Conservation (phyloP, 768 basidiomycete genomes). For the Termitomyces sp. region DNA sequence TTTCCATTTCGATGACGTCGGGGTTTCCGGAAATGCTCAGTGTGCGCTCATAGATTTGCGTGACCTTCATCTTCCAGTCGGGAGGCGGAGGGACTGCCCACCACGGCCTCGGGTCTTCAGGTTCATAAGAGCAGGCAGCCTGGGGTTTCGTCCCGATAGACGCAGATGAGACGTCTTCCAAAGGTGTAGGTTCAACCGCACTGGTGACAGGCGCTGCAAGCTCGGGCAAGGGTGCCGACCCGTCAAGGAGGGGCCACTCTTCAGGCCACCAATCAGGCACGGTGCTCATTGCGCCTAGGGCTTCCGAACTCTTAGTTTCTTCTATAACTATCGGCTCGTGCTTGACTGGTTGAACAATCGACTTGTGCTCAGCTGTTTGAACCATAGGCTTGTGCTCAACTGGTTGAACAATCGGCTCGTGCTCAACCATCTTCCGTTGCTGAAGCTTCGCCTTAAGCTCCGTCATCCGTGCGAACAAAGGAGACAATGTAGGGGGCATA, state of each 20-base stretch:
- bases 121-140: not conserved
- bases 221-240: not conserved
- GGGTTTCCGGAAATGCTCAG: not conserved
- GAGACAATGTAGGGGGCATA: not conserved
- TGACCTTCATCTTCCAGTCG: conserved; percentile 1
- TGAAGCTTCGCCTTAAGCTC: not conserved
- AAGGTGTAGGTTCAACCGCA: too few species aligned
- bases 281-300: not conserved
- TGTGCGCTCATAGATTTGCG: not conserved
- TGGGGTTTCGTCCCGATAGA: not conserved
- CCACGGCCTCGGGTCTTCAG: not conserved
- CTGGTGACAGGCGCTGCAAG: not conserved
- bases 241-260: not conserved
- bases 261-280: not conserved
- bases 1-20: not conserved
- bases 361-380: too few species aligned
- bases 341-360: too few species aligned
- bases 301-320: not conserved
- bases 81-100: not conserved
- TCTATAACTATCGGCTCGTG: too few species aligned
- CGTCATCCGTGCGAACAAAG: not conserved
- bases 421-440: not conserved
- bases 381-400: too few species aligned
- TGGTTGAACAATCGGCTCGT: too few species aligned
- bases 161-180: not conserved